Conservation (phyloP, 176 grass and related monocot species). For the Carex cristatella region DNA sequence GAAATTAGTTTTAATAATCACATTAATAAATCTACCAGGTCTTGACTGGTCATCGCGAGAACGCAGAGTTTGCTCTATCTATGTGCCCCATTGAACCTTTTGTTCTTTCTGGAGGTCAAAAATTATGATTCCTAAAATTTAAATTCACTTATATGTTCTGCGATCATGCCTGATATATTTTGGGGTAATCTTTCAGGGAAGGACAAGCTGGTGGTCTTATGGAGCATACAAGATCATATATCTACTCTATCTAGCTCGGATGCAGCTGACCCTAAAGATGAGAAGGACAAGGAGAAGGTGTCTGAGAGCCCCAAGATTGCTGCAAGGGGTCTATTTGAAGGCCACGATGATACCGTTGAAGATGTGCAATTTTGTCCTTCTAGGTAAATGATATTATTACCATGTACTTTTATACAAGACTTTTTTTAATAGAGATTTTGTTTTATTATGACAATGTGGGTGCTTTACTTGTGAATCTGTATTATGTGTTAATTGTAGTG, state of each 20-base stretch:
- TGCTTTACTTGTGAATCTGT: conserved; percentile 16
- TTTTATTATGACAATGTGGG: not conserved
- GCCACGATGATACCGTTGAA: conserved; percentile 89
- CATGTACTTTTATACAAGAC: not conserved
- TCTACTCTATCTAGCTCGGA: conserved; percentile 56
- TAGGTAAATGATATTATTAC: conserved; percentile 42
- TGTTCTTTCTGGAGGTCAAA: conserved; percentile 90
- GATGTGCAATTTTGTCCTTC: conserved; percentile 99
- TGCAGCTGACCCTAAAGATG: conserved; percentile 26
- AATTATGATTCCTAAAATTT: not conserved
- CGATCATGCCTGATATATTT: not conserved
- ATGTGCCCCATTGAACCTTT: conserved; percentile 95
- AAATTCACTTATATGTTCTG: not conserved
- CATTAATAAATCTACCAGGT: conserved; percentile 41
- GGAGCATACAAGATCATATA: conserved; percentile 98
- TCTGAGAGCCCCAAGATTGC: conserved; percentile 76
- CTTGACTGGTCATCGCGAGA: conserved; percentile 81
- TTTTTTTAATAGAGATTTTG: not conserved
- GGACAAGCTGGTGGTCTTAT: conserved; percentile 94
- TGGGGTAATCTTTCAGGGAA: conserved; percentile 48
- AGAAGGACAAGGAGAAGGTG: conserved; percentile 38
- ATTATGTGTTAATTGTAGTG: conserved; percentile 39
- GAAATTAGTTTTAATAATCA: conserved; percentile 2
- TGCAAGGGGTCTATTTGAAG: conserved; percentile 83
- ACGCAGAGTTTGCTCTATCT: conserved; percentile 90